These are phyloP conservation scores for Trifolium pratense DNA, from an alignment of 306 rosid species.

Conservation along the genomic window DNA sequence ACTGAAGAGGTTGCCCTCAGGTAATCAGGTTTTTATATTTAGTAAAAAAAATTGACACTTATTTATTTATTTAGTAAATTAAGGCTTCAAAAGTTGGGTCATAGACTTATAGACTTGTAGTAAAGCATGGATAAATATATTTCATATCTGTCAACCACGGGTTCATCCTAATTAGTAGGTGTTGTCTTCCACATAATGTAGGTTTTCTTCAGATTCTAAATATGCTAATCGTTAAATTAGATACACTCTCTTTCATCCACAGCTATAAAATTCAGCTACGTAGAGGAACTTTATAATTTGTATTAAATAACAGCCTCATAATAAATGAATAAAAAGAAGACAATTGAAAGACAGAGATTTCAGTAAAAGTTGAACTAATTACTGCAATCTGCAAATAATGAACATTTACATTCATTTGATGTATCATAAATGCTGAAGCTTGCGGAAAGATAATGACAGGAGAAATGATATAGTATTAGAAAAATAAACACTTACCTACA, in stretches of 20 bases:
- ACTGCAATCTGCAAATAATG: conserved; percentile 20
- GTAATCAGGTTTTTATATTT: too few relatives aligned
- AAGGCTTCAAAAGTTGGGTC: conserved; percentile 27
- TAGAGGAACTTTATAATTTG: conserved; percentile 8
- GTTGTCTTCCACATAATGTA: conserved; percentile 5
- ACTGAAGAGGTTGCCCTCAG: neutral
- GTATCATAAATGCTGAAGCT: conserved; percentile 16
- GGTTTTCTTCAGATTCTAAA: neutral
- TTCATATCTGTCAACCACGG: conserved; percentile 5
- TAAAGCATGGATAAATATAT: conserved; percentile 7
- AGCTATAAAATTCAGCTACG: conserved; percentile 7
- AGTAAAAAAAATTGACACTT: too few relatives aligned
- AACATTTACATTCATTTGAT: conserved; percentile 23
- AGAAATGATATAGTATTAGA: conserved; percentile 19
- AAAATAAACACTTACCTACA: conserved; percentile 78
- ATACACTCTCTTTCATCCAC: neutral
- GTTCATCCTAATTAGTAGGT: neutral
- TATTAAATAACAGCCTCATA: neutral
- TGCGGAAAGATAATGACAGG: conserved; percentile 14
- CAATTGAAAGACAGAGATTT: conserved; percentile 22
- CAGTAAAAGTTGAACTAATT: conserved; percentile 3
- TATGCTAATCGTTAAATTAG: conserved; percentile 24
- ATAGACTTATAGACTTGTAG: neutral
- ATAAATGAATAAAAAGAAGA: neutral
- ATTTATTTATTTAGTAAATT: neutral